phyloP scores from a whole-genome alignment of 139 green algal species.

The Eudorina sp. region DNA sequence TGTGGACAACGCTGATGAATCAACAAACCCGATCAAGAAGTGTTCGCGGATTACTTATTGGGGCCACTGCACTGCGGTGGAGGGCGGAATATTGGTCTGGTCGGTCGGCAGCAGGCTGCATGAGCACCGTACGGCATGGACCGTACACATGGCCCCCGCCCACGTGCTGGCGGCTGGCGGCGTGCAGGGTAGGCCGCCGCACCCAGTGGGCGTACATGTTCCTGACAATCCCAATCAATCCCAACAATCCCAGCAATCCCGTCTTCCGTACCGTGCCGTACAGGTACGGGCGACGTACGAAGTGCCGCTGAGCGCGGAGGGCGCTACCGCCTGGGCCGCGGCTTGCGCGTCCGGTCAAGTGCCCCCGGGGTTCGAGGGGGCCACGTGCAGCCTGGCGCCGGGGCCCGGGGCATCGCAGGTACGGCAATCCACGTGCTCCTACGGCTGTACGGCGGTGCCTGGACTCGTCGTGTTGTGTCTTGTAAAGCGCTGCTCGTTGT shows the following conservation, averaged over 20 bases:
- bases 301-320: conserved; percentile 11
- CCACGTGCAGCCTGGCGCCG: not conserved
- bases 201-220: not conserved
- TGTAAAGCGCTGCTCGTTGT: too few relatives aligned
- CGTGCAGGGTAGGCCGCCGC: not conserved
- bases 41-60: too few relatives aligned
- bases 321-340: not conserved
- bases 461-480: not conserved
- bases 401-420: not conserved
- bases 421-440: not conserved
- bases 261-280: not conserved
- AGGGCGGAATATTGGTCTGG: too few relatives aligned
- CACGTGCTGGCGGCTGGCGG: not conserved
- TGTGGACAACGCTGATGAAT: too few relatives aligned
- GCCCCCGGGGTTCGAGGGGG: not conserved
- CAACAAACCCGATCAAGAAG: too few relatives aligned
- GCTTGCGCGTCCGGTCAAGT: not conserved
- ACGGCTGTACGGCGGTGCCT: not conserved
- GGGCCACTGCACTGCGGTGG: too few relatives aligned
- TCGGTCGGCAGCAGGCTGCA: not conserved
- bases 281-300: conserved; percentile 29
- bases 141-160: not conserved
- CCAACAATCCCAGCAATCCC: not conserved
- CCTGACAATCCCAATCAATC: not conserved
- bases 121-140: not conserved